These are phyloP conservation scores for Lotmaria passim DNA, from an alignment of 208 protist species.

Conservation along the genomic window DNA sequence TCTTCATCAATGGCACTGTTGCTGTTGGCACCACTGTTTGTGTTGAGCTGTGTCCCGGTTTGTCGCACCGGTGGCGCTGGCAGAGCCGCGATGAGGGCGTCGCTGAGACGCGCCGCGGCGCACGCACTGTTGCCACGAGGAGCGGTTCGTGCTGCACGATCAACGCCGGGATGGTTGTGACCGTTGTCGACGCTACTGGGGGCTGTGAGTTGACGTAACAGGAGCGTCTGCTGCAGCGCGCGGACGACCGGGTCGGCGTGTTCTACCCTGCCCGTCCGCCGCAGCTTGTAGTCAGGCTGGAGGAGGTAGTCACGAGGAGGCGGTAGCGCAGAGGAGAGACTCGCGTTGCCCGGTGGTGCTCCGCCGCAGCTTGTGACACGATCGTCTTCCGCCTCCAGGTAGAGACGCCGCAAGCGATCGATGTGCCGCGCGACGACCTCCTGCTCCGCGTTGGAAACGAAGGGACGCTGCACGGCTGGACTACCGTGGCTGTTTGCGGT, in stretches of 20 bases:
- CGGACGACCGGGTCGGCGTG: constrained; percentile 4
- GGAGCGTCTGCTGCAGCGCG: constrained; percentile 6
- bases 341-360: background rate
- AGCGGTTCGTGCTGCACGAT: too few relatives aligned
- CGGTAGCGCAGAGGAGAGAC: background rate
- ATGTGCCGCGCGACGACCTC: constrained; percentile 23
- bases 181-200: background rate
- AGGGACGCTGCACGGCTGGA: background rate
- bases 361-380: background rate
- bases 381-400: background rate
- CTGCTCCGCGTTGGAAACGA: background rate
- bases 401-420: constrained; percentile 19
- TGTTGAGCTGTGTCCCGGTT: background rate
- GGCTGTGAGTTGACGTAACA: constrained; percentile 3
- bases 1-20: background rate
- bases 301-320: constrained; percentile 6
- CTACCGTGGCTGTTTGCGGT: background rate
- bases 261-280: background rate
- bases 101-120: constrained; percentile 3
- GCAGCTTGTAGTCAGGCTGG: background rate
- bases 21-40: constrained; percentile 2
- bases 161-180: background rate
- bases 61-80: constrained; percentile 19
- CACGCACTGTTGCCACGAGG: too few relatives aligned
- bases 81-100: constrained; percentile 23